These are phyloP conservation scores for Serendipita sp. DNA, from an alignment of 768 basidiomycete species.

Conservation along the genomic window DNA sequence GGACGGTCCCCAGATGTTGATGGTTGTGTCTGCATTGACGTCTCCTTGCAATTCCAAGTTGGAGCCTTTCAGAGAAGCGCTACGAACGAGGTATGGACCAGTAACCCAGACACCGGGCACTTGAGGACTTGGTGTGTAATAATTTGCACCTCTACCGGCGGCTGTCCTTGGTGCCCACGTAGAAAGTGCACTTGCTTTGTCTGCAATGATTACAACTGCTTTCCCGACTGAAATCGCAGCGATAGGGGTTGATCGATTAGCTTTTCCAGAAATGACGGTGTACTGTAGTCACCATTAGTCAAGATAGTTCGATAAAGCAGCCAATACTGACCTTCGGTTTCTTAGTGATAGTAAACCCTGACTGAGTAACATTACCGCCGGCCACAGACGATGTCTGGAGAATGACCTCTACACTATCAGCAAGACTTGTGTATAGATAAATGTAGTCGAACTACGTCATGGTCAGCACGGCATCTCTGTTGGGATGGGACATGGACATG, in stretches of 20 bases:
- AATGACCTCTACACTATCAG: not conserved
- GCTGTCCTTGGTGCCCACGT: slow-evolving; percentile 17
- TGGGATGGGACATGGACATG: no score
- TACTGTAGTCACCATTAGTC: not conserved
- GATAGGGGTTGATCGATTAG: slow-evolving; percentile 8
- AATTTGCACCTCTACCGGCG: not conserved
- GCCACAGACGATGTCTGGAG: not conserved
- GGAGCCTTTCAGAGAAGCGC: slow-evolving; percentile 13
- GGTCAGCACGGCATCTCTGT: not conserved
- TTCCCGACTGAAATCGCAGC: slow-evolving; percentile 10
- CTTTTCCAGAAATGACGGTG: not conserved
- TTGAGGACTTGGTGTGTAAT: slow-evolving; percentile 15
- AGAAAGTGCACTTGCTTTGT: slow-evolving; percentile 16
- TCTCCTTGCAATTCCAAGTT: slow-evolving; percentile 18
- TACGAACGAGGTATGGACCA: slow-evolving; percentile 23
- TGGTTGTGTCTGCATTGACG: slow-evolving; percentile 15
- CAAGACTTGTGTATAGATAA: not conserved
- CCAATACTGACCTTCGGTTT: not conserved
- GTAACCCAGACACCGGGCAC: slow-evolving; percentile 15
- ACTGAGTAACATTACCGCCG: not conserved
- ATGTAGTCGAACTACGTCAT: not conserved
- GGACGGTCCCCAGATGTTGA: slow-evolving; percentile 15
- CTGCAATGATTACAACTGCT: slow-evolving; percentile 15
- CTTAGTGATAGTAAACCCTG: not conserved
- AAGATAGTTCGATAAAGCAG: no score